Evolutionary conservation across 1,139 yeast genomes (phyloP).

Genomic region (Geotrichum carabidarum): DNA sequence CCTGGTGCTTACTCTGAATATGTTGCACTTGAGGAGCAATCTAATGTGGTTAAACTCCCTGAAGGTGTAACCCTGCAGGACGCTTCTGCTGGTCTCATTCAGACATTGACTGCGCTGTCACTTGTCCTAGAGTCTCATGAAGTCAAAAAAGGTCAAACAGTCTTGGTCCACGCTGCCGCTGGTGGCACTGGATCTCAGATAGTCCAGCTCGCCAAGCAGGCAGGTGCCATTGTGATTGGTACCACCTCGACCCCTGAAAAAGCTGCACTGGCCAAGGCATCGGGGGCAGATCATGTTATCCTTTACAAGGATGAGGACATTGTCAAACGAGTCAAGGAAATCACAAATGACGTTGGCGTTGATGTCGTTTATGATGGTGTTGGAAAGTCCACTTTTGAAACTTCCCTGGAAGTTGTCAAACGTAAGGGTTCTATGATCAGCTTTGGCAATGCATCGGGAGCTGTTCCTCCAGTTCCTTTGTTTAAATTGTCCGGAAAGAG

Average conservation of each 20-base stretch:
- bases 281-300: slow-evolving; percentile 73
- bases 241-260: slow-evolving; percentile 68
- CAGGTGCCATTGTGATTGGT: slow-evolving; percentile 80
- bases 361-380: slow-evolving; percentile 71
- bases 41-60: slow-evolving; percentile 47
- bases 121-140: slow-evolving; percentile 60
- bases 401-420: slow-evolving; percentile 57
- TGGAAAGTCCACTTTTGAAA: slow-evolving; percentile 72
- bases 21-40: slow-evolving; percentile 41
- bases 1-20: slow-evolving; percentile 66
- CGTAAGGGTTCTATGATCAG: slow-evolving; percentile 71
- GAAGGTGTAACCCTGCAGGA: slow-evolving; percentile 44
- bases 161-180: slow-evolving; percentile 86
- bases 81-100: slow-evolving; percentile 60
- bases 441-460: slow-evolving; percentile 86
- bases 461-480: slow-evolving; percentile 61
- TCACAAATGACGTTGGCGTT: slow-evolving; percentile 70
- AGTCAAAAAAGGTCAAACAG: slow-evolving; percentile 62
- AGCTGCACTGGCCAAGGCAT: slow-evolving; percentile 47
- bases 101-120: slow-evolving; percentile 75
- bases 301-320: slow-evolving; percentile 58
- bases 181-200: slow-evolving; percentile 83
- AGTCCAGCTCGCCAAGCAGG: slow-evolving; percentile 53
- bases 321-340: slow-evolving; percentile 53
- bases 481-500: slow-evolving; percentile 54